Percentiles rank a stretch among this genome's conserved stretches.
These are phyloP conservation scores for Lipomyces starkeyi DNA, from an alignment of 805 yeast genomes.

Conservation along the genomic window DNA sequence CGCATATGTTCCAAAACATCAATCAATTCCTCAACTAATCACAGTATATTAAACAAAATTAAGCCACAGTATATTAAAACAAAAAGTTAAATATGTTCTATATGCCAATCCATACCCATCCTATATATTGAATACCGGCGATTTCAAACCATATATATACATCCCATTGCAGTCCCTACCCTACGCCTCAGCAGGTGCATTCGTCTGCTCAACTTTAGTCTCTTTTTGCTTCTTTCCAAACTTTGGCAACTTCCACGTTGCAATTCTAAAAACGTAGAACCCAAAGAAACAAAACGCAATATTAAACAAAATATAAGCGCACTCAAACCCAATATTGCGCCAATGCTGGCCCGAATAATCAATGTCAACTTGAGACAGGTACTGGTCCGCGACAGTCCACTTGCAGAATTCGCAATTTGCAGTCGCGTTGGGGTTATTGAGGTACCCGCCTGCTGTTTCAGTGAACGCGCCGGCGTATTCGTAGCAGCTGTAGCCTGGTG, in stretches of 20 bases:
- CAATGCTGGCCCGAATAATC: slow-evolving; percentile 57
- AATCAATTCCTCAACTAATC: no score
- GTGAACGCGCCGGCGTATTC: slow-evolving; percentile 57
- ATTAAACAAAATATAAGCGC: slow-evolving; percentile 53
- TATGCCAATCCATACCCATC: no score
- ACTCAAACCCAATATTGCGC: slow-evolving; percentile 68
- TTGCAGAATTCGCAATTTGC: slow-evolving; percentile 37
- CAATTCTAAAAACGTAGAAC: slow-evolving; percentile 25
- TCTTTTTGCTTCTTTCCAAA: slow-evolving; percentile 18
- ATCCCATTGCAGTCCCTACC: no score
- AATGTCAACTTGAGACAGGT: slow-evolving; percentile 47
- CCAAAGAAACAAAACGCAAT: slow-evolving; percentile 36
- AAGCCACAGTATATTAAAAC: no score
- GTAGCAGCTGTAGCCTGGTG: slow-evolving; percentile 68
- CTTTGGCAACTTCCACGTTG: slow-evolving; percentile 23
- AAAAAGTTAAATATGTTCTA: no score
- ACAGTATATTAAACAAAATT: no score
- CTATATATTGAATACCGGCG: no score
- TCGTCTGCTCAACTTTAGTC: not conserved
- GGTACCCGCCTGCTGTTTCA: slow-evolving; percentile 44
- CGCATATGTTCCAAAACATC: no score
- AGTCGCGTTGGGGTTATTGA: slow-evolving; percentile 40
- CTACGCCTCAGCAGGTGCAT: no score
- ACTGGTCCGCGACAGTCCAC: slow-evolving; percentile 32
- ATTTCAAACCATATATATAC: no score